A percentile compares a stretch with the other conserved stretches of the same genome.
These are phyloP conservation scores for Suhomyces emberorum DNA, from an alignment of 805 yeast species.

Conservation along the genomic window DNA sequence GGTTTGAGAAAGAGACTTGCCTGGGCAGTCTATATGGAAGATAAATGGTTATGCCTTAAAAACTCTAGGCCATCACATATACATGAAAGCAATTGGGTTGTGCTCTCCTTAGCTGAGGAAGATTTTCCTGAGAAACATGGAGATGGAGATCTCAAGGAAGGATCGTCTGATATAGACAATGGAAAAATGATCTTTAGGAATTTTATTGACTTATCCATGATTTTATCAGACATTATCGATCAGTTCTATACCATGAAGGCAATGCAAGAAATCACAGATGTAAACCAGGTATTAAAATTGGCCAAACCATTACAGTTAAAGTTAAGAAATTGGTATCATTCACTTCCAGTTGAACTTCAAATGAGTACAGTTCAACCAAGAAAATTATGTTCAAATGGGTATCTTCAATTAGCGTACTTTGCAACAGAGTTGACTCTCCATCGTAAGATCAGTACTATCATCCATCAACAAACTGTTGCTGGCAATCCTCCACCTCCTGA, in stretches of 20 bases:
- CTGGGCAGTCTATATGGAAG: slow-evolving; percentile 94
- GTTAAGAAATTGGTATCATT: slow-evolving; percentile 74
- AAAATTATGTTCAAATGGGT: slow-evolving; percentile 69
- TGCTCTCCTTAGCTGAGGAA: slow-evolving; percentile 60
- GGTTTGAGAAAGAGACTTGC: slow-evolving; percentile 84
- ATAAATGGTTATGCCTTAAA: slow-evolving; percentile 82
- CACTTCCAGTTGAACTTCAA: slow-evolving; percentile 60
- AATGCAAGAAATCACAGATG: slow-evolving; percentile 49
- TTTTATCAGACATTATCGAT: slow-evolving; percentile 68
- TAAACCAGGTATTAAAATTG: slow-evolving; percentile 63
- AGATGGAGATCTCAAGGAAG: slow-evolving; percentile 49
- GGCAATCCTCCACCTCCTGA: slow-evolving; percentile 36
- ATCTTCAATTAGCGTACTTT: slow-evolving; percentile 79
- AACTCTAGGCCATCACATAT: slow-evolving; percentile 85
- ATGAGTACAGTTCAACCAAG: slow-evolving; percentile 60
- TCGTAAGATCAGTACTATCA: slow-evolving; percentile 63
- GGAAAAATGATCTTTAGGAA: slow-evolving; percentile 70
- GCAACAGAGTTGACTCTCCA: slow-evolving; percentile 88
- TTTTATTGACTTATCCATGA: slow-evolving; percentile 61
- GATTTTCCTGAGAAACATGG: slow-evolving; percentile 77
- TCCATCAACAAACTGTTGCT: slow-evolving; percentile 34
- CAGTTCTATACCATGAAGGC: slow-evolving; percentile 72
- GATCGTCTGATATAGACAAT: slow-evolving; percentile 64
- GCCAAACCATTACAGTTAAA: slow-evolving; percentile 82
- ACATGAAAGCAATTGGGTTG: slow-evolving; percentile 75